phyloP scores from a whole-genome alignment of 2,329 filamentous ascomycete species.

The Cladosporium sp. region DNA sequence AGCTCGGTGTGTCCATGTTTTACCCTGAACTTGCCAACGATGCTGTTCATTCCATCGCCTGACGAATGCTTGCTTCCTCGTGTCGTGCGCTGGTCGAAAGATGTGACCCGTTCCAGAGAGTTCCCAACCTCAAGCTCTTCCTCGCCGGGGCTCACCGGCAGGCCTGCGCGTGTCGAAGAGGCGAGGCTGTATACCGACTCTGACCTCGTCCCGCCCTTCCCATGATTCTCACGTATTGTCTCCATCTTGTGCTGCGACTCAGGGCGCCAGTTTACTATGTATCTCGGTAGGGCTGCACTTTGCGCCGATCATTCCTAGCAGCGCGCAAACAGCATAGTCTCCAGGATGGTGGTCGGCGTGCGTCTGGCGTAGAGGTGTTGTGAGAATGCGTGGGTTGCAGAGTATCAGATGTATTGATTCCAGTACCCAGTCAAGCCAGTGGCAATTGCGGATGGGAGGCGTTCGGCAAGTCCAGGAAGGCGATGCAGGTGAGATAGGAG shows the following conservation, averaged over 20 bases:
- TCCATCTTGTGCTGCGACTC: constrained; percentile 7
- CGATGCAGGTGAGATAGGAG: constrained; percentile 1
- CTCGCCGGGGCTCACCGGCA: neutral
- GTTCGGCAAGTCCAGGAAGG: neutral
- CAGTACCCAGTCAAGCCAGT: too few species aligned
- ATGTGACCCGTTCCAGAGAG: constrained; percentile 8
- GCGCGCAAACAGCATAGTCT: constrained; percentile 12
- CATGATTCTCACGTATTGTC: constrained; percentile 1
- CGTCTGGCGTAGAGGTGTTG: neutral
- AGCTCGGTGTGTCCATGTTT: constrained; percentile 57
- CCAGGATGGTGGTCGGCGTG: neutral
- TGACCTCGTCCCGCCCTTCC: neutral
- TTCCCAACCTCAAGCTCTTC: constrained; percentile 10
- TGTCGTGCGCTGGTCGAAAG: constrained; percentile 9
- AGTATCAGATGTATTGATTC: neutral
- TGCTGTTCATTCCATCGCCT: neutral
- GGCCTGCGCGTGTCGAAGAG: constrained; percentile 9
- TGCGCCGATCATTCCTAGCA: constrained; percentile 3
- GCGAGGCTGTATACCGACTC: constrained; percentile 16
- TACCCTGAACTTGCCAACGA: constrained; percentile 5
- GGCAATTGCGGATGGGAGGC: neutral
- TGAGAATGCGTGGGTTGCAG: neutral
- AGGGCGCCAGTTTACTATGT: neutral
- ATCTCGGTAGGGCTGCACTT: neutral
- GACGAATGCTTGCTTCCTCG: constrained; percentile 16